phyloP scores from a whole-genome alignment of 129 eudicot species.

The Mikania micrantha region DNA sequence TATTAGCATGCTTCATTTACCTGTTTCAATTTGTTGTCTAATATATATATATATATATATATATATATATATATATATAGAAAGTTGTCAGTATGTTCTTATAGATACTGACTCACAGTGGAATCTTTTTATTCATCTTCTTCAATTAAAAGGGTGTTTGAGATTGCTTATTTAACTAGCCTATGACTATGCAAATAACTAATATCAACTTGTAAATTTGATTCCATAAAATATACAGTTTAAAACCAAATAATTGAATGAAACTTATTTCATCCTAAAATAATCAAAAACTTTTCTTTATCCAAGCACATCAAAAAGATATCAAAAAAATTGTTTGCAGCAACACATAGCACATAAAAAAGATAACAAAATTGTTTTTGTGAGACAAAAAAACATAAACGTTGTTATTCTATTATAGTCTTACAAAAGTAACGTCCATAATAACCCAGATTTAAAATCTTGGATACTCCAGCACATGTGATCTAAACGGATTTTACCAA shows the following conservation, averaged over 20 bases:
- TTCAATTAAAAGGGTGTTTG: neutral
- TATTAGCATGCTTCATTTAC: conserved; percentile 6
- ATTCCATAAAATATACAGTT: neutral
- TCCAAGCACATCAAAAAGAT: neutral
- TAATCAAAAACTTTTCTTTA: neutral
- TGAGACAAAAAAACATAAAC: neutral
- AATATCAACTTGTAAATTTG: neutral
- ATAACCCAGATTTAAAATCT: neutral
- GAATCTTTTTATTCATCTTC: neutral
- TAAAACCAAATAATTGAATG: neutral
- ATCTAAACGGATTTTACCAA: neutral
- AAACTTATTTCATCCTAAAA: neutral
- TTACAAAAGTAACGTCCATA: neutral
- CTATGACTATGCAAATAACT: neutral
- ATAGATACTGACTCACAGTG: neutral
- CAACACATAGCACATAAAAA: neutral
- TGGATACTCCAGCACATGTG: neutral
- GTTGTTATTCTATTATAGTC: neutral
- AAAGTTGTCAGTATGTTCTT: neutral
- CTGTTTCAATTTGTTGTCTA: neutral
- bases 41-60: neutral
- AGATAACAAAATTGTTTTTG: neutral
- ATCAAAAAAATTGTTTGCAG: neutral
- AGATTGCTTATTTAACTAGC: neutral
- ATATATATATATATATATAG: neutral